Conservation (phyloP, 352 stramenopile species). For the Globisporangium acanthophoron region DNA sequence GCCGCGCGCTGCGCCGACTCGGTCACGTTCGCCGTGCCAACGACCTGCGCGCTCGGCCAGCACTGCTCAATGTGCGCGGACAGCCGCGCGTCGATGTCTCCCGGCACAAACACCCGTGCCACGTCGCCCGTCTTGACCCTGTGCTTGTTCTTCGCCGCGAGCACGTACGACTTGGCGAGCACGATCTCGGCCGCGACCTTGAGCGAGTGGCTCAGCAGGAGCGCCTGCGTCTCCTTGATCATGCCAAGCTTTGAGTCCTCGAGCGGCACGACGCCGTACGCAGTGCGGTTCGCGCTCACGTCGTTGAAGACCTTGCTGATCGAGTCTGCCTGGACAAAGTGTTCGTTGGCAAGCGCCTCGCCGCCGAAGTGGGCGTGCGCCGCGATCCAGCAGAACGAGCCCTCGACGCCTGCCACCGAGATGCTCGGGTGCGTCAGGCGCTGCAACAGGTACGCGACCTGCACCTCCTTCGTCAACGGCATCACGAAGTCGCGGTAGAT, state of each 20-base stretch:
- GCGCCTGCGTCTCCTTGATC: conserved; percentile 83
- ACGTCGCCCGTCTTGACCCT: conserved; percentile 42
- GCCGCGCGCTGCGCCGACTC: conserved; percentile 45
- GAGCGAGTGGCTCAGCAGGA: conserved; percentile 61
- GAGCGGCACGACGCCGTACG: conserved; percentile 83
- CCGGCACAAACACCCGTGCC: conserved; percentile 50
- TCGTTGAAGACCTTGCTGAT: conserved; percentile 78
- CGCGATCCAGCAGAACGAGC: conserved; percentile 75
- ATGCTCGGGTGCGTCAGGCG: conserved; percentile 74
- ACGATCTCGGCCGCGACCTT: conserved; percentile 78
- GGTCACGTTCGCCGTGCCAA: conserved; percentile 57
- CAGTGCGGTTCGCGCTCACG: conserved; percentile 73
- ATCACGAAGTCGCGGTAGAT: conserved; percentile 98
- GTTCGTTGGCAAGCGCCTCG: conserved; percentile 31
- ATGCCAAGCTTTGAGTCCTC: conserved; percentile 82
- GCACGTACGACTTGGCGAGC: conserved; percentile 61
- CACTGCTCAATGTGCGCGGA: conserved; percentile 58
- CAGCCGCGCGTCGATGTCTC: conserved; percentile 45
- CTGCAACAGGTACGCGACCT: conserved; percentile 91
- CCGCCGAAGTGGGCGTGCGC: conserved; percentile 62
- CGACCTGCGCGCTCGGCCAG: conserved; percentile 67
- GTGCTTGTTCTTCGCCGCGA: conserved; percentile 49
- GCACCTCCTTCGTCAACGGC: conserved; percentile 98
- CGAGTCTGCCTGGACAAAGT: conserved; percentile 50
- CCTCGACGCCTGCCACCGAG: conserved; percentile 55